phyloP scores from a whole-genome alignment of 768 basidiomycete genomes.

The Mrakia frigida region DNA sequence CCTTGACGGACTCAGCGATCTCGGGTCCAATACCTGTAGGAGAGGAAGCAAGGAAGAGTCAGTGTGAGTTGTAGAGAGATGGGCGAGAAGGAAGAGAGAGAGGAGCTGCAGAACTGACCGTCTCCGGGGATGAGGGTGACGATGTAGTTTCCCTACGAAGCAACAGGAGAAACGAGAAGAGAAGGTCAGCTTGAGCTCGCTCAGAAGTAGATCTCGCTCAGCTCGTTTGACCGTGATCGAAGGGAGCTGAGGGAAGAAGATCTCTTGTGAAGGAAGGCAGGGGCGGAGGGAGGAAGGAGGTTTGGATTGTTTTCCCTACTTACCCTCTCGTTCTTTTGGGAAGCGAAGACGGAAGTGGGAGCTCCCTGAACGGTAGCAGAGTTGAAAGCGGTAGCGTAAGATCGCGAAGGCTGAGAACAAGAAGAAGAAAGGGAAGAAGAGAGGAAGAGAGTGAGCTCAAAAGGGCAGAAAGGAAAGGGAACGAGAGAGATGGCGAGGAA shows the following conservation, averaged over 20 bases:
- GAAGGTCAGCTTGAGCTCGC: slow-evolving; percentile 6
- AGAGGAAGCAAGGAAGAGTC: slow-evolving; percentile 31
- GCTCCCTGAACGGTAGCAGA: slow-evolving; percentile 45
- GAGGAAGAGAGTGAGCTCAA: background rate
- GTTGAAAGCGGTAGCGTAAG: slow-evolving; percentile 42
- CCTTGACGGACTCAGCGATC: slow-evolving; percentile 91
- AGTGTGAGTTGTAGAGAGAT: background rate
- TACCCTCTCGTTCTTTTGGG: slow-evolving; percentile 81
- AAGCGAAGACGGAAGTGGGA: slow-evolving; percentile 84
- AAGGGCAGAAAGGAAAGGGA: background rate
- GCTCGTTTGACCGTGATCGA: background rate
- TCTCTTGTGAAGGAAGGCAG: background rate
- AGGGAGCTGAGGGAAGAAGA: slow-evolving; percentile 32
- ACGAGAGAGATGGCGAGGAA: background rate
- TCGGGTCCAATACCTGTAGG: slow-evolving; percentile 92
- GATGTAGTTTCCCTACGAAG: slow-evolving; percentile 79
- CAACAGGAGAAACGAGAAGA: background rate
- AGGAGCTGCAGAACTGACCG: slow-evolving; percentile 53
- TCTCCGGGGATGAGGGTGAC: slow-evolving; percentile 97
- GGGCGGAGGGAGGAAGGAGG: background rate
- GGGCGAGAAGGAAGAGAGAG: background rate
- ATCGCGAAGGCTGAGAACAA: slow-evolving; percentile 23
- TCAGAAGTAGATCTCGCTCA: background rate
- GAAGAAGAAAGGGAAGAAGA: background rate
- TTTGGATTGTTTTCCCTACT: too few relatives aligned